Evolutionary conservation across 192 early-diverging fungal genomes (phyloP).

Genomic region (Coemansia sp.): DNA sequence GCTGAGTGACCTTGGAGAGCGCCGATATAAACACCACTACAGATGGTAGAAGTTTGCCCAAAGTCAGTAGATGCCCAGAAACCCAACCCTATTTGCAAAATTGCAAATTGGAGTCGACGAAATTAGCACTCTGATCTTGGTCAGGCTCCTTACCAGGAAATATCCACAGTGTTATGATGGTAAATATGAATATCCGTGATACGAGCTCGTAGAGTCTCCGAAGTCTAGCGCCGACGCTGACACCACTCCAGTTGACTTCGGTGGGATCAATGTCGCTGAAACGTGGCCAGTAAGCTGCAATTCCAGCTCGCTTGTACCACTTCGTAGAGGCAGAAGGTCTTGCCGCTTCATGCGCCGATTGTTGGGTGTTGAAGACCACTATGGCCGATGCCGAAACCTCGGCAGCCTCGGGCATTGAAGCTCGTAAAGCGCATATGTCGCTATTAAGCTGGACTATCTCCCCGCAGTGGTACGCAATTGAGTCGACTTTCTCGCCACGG

Average conservation of each 20-base stretch:
- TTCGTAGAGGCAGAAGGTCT: background rate
- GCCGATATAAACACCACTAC: conserved; percentile 15
- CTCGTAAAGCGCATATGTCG: conserved; percentile 4
- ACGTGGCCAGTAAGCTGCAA: background rate
- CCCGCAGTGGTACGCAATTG: conserved; percentile 6
- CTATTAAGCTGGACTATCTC: conserved; percentile 3
- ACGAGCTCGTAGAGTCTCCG: background rate
- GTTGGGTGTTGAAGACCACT: conserved; percentile 5
- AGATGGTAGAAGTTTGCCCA: background rate
- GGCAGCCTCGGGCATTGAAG: background rate
- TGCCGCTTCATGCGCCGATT: conserved; percentile 9
- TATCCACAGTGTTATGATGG: background rate
- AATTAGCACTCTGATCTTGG: background rate
- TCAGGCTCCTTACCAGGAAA: background rate
- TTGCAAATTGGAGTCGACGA: background rate
- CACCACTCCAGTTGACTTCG: conserved; percentile 10
- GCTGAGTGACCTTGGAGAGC: conserved; percentile 3
- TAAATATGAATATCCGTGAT: background rate
- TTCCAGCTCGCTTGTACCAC: background rate
- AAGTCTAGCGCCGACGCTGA: background rate
- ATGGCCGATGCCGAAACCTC: background rate
- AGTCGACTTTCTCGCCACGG: background rate
- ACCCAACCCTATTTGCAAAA: no score
- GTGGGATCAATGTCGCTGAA: conserved; percentile 9
- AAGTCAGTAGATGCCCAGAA: no score